Conservation (phyloP, 192 early-diverging fungal genomes). For the Oehlia diaphana region DNA sequence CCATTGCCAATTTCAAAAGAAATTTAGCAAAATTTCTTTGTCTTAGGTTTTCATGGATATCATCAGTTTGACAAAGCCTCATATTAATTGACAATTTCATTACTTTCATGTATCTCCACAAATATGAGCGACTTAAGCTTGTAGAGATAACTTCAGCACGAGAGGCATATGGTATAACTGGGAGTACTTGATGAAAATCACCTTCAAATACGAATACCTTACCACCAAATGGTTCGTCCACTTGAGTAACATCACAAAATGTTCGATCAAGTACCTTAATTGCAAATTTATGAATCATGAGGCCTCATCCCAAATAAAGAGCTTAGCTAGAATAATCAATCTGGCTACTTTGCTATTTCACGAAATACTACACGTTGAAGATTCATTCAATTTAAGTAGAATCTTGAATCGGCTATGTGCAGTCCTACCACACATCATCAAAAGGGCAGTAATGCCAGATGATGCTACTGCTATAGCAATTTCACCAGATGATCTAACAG, state of each 20-base stretch:
- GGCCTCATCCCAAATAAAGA: conserved; percentile 42
- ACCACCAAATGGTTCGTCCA: conserved; percentile 25
- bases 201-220: not conserved
- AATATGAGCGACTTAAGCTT: conserved; percentile 25
- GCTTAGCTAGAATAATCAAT: conserved; percentile 16
- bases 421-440: conserved; percentile 34
- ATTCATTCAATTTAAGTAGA: conserved; percentile 27
- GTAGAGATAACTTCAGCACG: conserved; percentile 1
- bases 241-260: conserved; percentile 15
- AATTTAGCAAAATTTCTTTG: conserved; percentile 14
- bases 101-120: conserved; percentile 20
- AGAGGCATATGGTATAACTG: conserved; percentile 17
- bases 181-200: conserved; percentile 27
- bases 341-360: not conserved
- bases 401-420: conserved; percentile 39
- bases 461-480: conserved; percentile 37
- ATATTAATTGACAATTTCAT: conserved; percentile 31
- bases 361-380: conserved; percentile 23
- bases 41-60: no score
- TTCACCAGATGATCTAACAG: conserved; percentile 5
- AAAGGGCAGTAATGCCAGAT: conserved; percentile 37
- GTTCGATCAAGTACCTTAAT: conserved; percentile 18
- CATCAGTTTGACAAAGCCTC: conserved; percentile 8
- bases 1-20: conserved; percentile 10
- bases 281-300: conserved; percentile 18